These are phyloP conservation scores for Kluyveromyces marxianus DNA, from an alignment of 1,139 yeast genomes.

Conservation along the genomic window DNA sequence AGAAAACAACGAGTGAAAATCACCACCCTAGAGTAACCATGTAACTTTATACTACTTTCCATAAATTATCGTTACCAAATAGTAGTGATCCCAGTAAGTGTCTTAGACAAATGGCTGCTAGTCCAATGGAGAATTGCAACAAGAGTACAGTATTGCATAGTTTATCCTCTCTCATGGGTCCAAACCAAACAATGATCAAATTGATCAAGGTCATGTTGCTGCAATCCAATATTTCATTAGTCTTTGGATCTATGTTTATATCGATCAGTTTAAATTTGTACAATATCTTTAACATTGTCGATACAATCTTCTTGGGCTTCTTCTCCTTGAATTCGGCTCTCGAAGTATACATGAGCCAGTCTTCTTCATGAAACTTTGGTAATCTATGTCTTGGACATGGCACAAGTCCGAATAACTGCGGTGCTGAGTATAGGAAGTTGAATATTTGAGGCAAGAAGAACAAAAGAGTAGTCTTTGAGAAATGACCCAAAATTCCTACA, in stretches of 20 bases:
- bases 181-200: conserved; percentile 72
- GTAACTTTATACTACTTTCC: conserved; percentile 14
- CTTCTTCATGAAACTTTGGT: conserved; percentile 62
- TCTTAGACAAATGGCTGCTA: conserved; percentile 60
- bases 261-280: conserved; percentile 42
- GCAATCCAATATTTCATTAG: conserved; percentile 34
- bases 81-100: conserved; percentile 82
- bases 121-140: conserved; percentile 60
- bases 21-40: neutral
- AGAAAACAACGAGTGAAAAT: neutral
- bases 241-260: conserved; percentile 23
- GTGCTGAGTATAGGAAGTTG: conserved; percentile 81
- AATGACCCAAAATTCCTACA: conserved; percentile 92
- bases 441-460: conserved; percentile 86
- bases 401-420: conserved; percentile 77
- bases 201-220: conserved; percentile 87
- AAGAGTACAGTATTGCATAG: conserved; percentile 54
- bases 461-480: conserved; percentile 80
- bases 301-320: conserved; percentile 31
- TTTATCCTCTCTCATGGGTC: conserved; percentile 80
- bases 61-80: conserved; percentile 81
- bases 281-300: conserved; percentile 29
- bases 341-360: conserved; percentile 76
- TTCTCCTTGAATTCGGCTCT: conserved; percentile 38
- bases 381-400: conserved; percentile 95